Evolutionary conservation across 2,329 filamentous ascomycete species (phyloP), one percentile per base, ranked within the genome.

Genomic region (Neoscytalidium dimidiatum): DNA sequence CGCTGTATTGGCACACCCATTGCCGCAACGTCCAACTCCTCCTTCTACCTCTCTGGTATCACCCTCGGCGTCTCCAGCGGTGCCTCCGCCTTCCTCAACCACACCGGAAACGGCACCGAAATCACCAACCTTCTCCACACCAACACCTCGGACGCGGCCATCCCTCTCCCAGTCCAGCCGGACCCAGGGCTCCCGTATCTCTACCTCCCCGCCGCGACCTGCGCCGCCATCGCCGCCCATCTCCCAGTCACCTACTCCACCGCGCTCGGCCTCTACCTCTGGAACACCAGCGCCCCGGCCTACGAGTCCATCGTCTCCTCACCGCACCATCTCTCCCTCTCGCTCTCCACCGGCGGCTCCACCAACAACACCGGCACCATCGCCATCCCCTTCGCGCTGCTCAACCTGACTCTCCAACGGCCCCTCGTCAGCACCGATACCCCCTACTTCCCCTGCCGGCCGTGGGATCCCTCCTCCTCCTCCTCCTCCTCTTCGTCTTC

Each of bases 371-470:
- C 19, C 33, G 70, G 31, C 35, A 49, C 52, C 0, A 81, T 83
- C 70, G 80, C 80, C 8, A 77, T 83, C 2, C 81, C 81, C 1
- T 73, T 48, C 60, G 64, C 68, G 9, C 71, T 76, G 7, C 67
- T 76, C 6, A 75, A 77, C 61, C 70, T 76, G 19, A 48, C 44
- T 9, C 44, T 48, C 21, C 5, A 23, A 3, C 23, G 13, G 19
- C 44, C 44, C 3, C 70, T 82, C 3, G 73, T 74, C 5, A 69
- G 73, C 1, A 68, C 52, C 2, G 70, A 76, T 4, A 71, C 68
- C n/a, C 76, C 73, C 43, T 83, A 82, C 67, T 82, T 84, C 64
- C 82, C 80, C 1, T 83, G 81, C 65, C 66, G 63, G 2, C 68
- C 71, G 9, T 70, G 68, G 52, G 73, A 74, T 0, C 51, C 51